Conservation (phyloP, 768 basidiomycete species). For the Russula dissimulans region DNA sequence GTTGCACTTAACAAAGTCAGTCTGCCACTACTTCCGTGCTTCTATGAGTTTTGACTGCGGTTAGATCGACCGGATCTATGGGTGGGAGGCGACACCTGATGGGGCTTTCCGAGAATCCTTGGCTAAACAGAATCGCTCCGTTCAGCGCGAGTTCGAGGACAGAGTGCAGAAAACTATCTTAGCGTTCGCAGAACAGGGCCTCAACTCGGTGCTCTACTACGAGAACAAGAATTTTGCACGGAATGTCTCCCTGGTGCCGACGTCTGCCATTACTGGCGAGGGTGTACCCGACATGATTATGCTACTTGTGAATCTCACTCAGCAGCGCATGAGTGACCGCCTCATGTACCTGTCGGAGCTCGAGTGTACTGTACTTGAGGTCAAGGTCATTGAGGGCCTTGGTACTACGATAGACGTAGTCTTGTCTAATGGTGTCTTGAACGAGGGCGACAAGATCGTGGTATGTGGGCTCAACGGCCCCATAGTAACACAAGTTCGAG, state of each 20-base stretch:
- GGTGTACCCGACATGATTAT: slow-evolving; percentile 99
- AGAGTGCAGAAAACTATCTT: slow-evolving; percentile 76
- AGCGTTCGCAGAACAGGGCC: slow-evolving; percentile 95
- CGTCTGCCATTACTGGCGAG: slow-evolving; percentile 96
- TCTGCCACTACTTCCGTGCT: not conserved
- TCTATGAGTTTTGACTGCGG: slow-evolving; percentile 2
- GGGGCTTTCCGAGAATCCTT: slow-evolving; percentile 89
- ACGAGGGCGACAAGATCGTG: slow-evolving; percentile 89
- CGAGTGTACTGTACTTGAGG: slow-evolving; percentile 96
- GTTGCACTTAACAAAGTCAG: slow-evolving; percentile 89
- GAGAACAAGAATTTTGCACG: slow-evolving; percentile 93
- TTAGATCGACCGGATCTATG: slow-evolving; percentile 95
- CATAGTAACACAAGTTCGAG: slow-evolving; percentile 90
- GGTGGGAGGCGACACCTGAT: slow-evolving; percentile 87
- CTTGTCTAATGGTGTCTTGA: slow-evolving; percentile 86
- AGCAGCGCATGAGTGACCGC: slow-evolving; percentile 94
- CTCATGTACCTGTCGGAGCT: slow-evolving; percentile 97
- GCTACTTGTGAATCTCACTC: slow-evolving; percentile 93
- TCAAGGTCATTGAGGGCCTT: slow-evolving; percentile 96
- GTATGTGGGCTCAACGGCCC: slow-evolving; percentile 96
- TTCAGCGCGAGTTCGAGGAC: slow-evolving; percentile 89
- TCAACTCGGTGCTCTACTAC: slow-evolving; percentile 93
- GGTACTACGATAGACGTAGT: slow-evolving; percentile 98
- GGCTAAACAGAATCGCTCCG: slow-evolving; percentile 65
- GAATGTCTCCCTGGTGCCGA: slow-evolving; percentile 94